Percentiles rank a stretch among this genome's conserved stretches.
Conservation (phyloP, 2,329 filamentous ascomycete genomes). For the Chlorencoelia australis region DNA sequence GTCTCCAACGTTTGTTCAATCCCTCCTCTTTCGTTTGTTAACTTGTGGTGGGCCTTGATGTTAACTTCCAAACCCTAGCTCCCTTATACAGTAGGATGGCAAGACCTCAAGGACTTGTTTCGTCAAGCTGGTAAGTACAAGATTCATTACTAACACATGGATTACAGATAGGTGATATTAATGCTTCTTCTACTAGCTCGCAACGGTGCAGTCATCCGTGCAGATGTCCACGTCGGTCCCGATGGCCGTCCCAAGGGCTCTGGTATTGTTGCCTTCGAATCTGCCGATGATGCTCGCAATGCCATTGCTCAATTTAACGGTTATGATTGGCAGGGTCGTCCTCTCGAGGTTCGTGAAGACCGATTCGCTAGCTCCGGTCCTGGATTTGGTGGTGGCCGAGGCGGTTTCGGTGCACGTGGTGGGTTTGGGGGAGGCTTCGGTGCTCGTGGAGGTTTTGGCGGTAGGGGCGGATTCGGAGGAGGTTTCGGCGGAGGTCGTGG, state of each 20-base stretch:
- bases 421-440: slow-evolving; percentile 44
- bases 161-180: slow-evolving; percentile 18
- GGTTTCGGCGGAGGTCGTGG: slow-evolving; percentile 30
- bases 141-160: slow-evolving; percentile 20
- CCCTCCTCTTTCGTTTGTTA: slow-evolving; percentile 16
- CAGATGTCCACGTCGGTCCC: slow-evolving; percentile 85
- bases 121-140: slow-evolving; percentile 79
- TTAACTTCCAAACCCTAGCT: slow-evolving; percentile 53
- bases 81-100: slow-evolving; percentile 95
- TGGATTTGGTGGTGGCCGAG: slow-evolving; percentile 35
- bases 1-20: slow-evolving; percentile 86
- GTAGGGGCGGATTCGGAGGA: slow-evolving; percentile 44
- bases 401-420: slow-evolving; percentile 33
- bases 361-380: slow-evolving; percentile 63
- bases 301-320: slow-evolving; percentile 97
- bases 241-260: slow-evolving; percentile 94
- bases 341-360: slow-evolving; percentile 91
- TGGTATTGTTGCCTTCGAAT: slow-evolving; percentile 94
- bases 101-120: slow-evolving; percentile 97
- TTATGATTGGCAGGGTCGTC: slow-evolving; percentile 94
- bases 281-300: slow-evolving; percentile 84
- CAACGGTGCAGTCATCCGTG: slow-evolving; percentile 76
- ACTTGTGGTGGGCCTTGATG: slow-evolving; percentile 23
- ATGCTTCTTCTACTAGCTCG: slow-evolving; percentile 34
- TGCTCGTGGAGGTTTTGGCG: slow-evolving; percentile 48